Evolutionary conservation across 352 stramenopile genomes (phyloP).

Genomic region (Globisporangium lucens): DNA sequence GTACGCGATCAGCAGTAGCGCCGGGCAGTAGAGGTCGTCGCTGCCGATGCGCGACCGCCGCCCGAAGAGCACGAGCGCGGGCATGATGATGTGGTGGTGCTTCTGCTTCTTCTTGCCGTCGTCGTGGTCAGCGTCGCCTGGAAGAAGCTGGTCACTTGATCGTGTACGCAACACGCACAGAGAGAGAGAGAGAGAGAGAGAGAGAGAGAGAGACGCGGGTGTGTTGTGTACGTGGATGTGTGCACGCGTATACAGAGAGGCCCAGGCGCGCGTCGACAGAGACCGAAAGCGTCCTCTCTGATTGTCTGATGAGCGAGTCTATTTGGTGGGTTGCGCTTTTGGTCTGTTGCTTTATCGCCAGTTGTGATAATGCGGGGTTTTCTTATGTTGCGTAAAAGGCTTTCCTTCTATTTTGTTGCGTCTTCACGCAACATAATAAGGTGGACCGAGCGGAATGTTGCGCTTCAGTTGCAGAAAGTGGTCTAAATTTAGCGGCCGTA

Average conservation of each 20-base stretch:
- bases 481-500: no score
- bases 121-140: background rate
- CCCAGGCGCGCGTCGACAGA: background rate
- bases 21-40: conserved; percentile 84
- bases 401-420: no score
- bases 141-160: background rate
- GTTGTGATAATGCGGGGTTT: no score
- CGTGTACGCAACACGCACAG: no score
- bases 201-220: background rate
- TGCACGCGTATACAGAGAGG: background rate
- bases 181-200: no score
- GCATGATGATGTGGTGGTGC: conserved; percentile 33
- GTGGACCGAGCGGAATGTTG: no score
- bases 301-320: no score
- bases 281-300: background rate
- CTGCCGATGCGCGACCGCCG: conserved; percentile 79
- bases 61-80: conserved; percentile 81
- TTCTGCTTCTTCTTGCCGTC: background rate
- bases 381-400: no score
- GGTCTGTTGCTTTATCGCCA: no score
- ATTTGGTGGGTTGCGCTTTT: background rate
- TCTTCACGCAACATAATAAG: no score
- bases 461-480: no score
- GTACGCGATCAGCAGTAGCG: conserved; percentile 72
- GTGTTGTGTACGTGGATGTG: background rate